Base-by-base conservation (phyloP, 345 rosid species). In the Salix dunnii region DNA sequence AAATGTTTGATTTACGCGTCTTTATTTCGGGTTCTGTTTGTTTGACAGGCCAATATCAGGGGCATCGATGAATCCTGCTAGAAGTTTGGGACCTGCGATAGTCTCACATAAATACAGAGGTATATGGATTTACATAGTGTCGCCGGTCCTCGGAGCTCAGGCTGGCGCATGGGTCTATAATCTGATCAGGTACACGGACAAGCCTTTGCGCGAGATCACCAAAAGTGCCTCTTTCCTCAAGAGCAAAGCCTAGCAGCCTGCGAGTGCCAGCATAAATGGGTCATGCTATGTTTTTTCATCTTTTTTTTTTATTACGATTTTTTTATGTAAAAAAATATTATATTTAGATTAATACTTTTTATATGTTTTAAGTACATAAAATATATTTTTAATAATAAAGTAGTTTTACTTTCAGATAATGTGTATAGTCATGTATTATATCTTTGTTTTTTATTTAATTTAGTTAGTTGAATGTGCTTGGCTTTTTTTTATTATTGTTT, bases 1-100 rank as follows among this genome's bases (percentile, higher is more conserved):
- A 65, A 13, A 4, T 23, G 13, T 36, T 60, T 33, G 11, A 55
- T 35, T 5, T 35, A 35, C 6, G 14, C 31, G 23, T n/a, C 5
- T 67, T 40, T 53, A 6, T 7, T 53, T 20, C 4, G 60, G 21
- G 20, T 67, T 17, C 12, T 55, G 55, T 63, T 31, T 49, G 40
- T 5, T 35, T 4, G 23, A 36, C 83, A 92, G 95, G 82, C 89
- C 97, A 61, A 83, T 92, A 6, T 84, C 97, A 20, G 97, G 97
- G 73, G 97, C 97, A 40, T 92, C 97, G 7, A 92, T 92, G 97
- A 92, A 92, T 71, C 97, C 97, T 30, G 95, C 92, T 78, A 84
- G 99, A 76, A 91, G 91, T 80, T 82, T 93, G 82, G 99, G 99
- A 55, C 98, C 98, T 0, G 99, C 98, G 66, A 80, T 95, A 5